Conservation (phyloP, 2,329 filamentous ascomycete genomes). For the Talaromyces pinophilus region DNA sequence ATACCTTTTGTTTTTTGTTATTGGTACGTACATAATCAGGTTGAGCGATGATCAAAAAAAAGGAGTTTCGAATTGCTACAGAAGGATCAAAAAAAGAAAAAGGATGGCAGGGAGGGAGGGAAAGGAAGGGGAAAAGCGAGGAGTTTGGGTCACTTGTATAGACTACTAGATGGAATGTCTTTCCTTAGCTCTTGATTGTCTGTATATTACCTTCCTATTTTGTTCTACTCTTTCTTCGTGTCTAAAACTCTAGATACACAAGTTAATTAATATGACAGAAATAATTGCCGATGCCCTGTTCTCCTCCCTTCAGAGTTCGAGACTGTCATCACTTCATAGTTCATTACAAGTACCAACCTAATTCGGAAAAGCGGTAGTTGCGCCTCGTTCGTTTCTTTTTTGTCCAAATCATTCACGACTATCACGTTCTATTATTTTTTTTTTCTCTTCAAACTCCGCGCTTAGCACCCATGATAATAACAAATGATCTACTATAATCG, state of each 20-base stretch:
- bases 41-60: not conserved
- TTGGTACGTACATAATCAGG: not conserved
- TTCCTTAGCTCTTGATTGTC: not conserved
- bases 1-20: conserved; percentile 2
- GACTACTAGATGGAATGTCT: not conserved
- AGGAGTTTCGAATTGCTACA: not conserved
- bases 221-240: not conserved
- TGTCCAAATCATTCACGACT: not conserved
- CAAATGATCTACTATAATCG: not conserved
- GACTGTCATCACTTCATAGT: not conserved
- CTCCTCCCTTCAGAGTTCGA: not conserved
- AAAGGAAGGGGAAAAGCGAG: not conserved
- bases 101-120: not conserved
- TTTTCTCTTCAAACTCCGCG: not conserved
- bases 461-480: conserved; percentile 12
- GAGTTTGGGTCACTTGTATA: not conserved
- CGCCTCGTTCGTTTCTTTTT: conserved; percentile 7
- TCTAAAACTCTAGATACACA: not conserved
- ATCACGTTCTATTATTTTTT: conserved; percentile 3
- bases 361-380: conserved; percentile 5
- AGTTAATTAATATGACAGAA: not conserved
- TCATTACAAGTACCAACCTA: conserved; percentile 15
- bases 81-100: not conserved
- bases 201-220: conserved; percentile 9
- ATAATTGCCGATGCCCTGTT: not conserved